Base-by-base conservation (phyloP, 2,329 filamentous ascomycete genomes). In the Ceratocystis cubensis region DNA sequence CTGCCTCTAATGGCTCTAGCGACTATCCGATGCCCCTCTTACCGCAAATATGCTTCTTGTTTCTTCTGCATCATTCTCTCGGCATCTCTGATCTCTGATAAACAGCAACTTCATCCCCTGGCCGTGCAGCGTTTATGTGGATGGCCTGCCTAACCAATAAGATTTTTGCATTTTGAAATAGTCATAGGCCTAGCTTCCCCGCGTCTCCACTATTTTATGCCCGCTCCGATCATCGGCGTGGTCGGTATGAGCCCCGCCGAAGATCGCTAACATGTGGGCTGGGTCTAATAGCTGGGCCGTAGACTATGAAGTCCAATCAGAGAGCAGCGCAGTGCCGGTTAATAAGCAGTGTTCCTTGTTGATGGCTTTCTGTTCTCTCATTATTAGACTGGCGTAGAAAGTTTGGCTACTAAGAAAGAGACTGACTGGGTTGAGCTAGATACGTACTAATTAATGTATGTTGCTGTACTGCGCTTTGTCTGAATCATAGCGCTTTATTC, bases 151-250 rank as follows among this genome's bases (percentile, higher is more conserved):
- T 33, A 45, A 22, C 63, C 63, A 59, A 65, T 65, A 20, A 15
- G n/a, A 48, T 13, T 37, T 45, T n/a, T 59, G 63, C 20, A 65
- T 65, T 65, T 65, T 65, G 63, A 65, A 65, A 65, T 65, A n/a
- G 20, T 50, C 22, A 41, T 65, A n/a, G 46, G 46, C 15, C 41
- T 65, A 50, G n/a, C 50, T 65, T 65, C 63, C 63, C 63, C 63
- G 50, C 63, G 63, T 65, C 25, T 22, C 63, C 63, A 65, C 63
- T 65, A 57, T 57, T 65, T 28, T 3, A 56, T 28, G 50, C 46
- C 63, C 63, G 63, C 50, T 65, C 63, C 63, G 63, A 65, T 65
- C 37, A 65, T 65, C 63, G 63, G 63, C 63, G 53, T 41, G n/a
- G 37, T 44, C 63, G 63, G 50, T 28, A 25, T 25, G 22, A n/a